These are phyloP conservation scores for Talaromyces sp. DNA, from an alignment of 2,329 filamentous ascomycete species.

Conservation along the genomic window DNA sequence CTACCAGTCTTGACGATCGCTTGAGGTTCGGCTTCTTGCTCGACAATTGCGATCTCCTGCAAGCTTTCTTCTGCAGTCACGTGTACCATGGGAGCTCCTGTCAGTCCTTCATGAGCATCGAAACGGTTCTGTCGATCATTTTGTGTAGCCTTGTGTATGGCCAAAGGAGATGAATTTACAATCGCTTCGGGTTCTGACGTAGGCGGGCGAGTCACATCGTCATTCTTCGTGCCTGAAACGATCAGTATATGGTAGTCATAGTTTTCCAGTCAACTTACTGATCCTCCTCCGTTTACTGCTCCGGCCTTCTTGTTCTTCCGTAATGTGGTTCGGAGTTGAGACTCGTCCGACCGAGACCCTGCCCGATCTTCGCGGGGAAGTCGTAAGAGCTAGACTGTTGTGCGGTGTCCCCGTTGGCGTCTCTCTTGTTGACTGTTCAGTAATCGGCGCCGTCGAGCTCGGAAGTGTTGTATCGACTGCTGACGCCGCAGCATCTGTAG, in stretches of 20 bases:
- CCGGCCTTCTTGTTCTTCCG: conserved; percentile 9
- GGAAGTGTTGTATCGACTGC: conserved; percentile 19
- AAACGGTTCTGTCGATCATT: neutral
- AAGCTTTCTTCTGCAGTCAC: neutral
- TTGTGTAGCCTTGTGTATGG: neutral
- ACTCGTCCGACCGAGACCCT: neutral
- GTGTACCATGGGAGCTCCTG: neutral
- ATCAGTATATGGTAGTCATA: conserved; percentile 1
- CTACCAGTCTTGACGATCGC: neutral
- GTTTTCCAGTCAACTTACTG: neutral
- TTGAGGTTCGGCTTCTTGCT: neutral
- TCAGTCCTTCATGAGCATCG: neutral
- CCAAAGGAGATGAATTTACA: neutral
- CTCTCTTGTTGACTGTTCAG: conserved; percentile 19
- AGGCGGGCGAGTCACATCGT: neutral
- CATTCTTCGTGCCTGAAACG: conserved; percentile 7
- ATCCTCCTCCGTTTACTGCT: conserved; percentile 18
- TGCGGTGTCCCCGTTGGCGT: conserved; percentile 21
- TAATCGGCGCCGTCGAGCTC: conserved; percentile 16
- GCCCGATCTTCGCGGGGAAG: conserved; percentile 30
- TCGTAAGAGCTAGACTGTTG: conserved; percentile 14
- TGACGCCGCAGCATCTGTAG: conserved; percentile 22
- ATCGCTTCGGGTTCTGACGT: neutral
- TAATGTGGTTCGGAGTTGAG: neutral
- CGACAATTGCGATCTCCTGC: neutral